A percentile compares a stretch with the other conserved stretches of the same genome.
These are phyloP conservation scores for Thraustochytrium sp. DNA, from an alignment of 352 stramenopile species.

Conservation along the genomic window DNA sequence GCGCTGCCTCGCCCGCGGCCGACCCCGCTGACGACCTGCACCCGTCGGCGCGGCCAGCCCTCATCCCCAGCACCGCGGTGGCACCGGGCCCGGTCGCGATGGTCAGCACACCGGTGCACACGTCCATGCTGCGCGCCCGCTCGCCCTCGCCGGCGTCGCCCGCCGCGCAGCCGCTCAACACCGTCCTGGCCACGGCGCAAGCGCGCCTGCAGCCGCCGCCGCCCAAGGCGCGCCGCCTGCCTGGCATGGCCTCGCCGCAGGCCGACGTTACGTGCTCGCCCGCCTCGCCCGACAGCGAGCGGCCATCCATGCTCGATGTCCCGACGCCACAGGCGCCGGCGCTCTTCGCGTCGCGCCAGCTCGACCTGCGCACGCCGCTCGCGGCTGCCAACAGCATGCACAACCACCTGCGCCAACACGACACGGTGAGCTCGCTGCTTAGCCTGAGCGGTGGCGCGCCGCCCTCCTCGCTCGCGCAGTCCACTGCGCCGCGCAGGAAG, in stretches of 20 bases:
- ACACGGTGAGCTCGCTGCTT: constrained; percentile 26
- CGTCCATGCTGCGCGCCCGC: no score
- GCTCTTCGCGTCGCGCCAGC: neutral
- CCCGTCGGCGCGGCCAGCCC: neutral
- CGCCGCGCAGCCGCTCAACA: neutral
- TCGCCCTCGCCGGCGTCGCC: no score
- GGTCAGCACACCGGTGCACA: no score
- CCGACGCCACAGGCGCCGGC: neutral
- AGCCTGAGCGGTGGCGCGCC: neutral
- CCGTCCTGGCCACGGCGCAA: neutral
- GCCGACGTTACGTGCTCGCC: neutral
- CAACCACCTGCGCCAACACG: neutral
- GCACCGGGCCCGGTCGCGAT: no score
- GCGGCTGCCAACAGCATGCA: neutral
- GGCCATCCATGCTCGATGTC: neutral
- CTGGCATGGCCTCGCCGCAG: neutral
- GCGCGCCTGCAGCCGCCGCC: neutral
- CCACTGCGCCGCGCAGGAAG: neutral
- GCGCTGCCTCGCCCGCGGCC: neutral
- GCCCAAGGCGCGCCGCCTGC: neutral
- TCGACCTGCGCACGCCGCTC: neutral
- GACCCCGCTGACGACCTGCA: neutral
- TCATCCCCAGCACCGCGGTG: neutral
- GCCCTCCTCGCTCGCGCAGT: neutral
- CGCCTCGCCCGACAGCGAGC: neutral